phyloP scores from a whole-genome alignment of 345 rosid species.

The Aurinia saxatilis region DNA sequence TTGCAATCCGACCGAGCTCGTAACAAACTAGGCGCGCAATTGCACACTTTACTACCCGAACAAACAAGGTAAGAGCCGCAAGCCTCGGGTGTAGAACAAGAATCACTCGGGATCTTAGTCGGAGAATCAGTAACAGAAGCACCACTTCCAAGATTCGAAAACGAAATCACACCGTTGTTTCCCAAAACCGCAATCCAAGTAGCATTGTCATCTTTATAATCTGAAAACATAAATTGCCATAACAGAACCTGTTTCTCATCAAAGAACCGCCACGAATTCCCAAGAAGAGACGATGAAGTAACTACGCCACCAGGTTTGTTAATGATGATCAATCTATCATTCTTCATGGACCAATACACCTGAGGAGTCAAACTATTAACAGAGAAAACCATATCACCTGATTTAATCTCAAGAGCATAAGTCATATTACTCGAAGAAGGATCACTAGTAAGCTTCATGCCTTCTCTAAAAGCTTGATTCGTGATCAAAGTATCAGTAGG shows the following conservation, averaged over 20 bases:
- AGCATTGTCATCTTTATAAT: conserved; percentile 31
- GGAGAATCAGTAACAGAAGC: conserved; percentile 25
- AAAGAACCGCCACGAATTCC: conserved; percentile 77
- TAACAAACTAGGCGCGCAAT: conserved; percentile 50
- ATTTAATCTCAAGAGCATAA: conserved; percentile 65
- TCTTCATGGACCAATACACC: conserved; percentile 74
- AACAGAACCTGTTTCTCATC: conserved; percentile 41
- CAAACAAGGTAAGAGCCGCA: conserved; percentile 58
- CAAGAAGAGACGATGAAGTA: conserved; percentile 38
- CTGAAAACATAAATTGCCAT: conserved; percentile 49
- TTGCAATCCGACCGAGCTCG: conserved; percentile 34
- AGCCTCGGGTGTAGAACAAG: conserved; percentile 61
- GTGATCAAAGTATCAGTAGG: conserved; percentile 68
- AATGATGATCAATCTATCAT: conserved; percentile 33
- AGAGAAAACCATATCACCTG: conserved; percentile 66
- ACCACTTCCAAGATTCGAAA: conserved; percentile 37
- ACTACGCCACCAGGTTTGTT: conserved; percentile 42
- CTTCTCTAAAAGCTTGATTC: conserved; percentile 51
- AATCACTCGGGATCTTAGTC: conserved; percentile 56
- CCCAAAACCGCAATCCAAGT: conserved; percentile 77
- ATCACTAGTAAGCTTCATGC: conserved; percentile 66
- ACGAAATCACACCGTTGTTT: conserved; percentile 54
- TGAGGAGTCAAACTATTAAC: conserved; percentile 56
- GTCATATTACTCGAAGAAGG: conserved; percentile 45
- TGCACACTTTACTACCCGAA: conserved; percentile 43